These are phyloP conservation scores for Tuber umbilicatum DNA, from an alignment of 495 filamentous ascomycete species.

Conservation along the genomic window DNA sequence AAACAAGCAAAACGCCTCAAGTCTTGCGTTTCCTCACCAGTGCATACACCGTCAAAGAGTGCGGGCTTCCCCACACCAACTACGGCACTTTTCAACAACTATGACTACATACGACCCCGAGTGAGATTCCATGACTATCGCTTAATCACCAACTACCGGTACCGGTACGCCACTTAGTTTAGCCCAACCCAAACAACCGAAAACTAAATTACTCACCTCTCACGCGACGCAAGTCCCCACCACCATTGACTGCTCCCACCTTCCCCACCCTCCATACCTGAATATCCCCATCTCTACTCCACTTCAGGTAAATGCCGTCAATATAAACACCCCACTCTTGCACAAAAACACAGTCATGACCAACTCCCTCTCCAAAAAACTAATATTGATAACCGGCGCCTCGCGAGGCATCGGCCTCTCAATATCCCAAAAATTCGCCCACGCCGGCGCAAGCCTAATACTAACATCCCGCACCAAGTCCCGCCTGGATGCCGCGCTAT, in stretches of 20 bases:
- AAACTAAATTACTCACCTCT: too few species aligned
- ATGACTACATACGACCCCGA: neutral
- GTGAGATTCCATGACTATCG: neutral
- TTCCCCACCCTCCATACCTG: neutral
- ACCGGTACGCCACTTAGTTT: neutral
- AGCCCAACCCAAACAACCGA: neutral
- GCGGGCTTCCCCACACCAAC: too few species aligned
- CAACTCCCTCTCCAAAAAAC: conserved; percentile 45
- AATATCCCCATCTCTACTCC: neutral
- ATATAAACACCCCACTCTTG: neutral
- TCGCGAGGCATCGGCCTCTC: conserved; percentile 60
- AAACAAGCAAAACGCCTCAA: too few species aligned
- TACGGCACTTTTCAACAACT: too few species aligned
- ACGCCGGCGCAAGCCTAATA: conserved; percentile 54
- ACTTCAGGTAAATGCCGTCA: neutral
- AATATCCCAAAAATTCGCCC: conserved; percentile 62
- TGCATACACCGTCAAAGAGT: too few species aligned
- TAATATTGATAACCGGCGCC: conserved; percentile 57
- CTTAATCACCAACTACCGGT: neutral
- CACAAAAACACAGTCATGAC: neutral
- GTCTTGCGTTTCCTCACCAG: too few species aligned
- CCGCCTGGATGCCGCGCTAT: conserved; percentile 45
- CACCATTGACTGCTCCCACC: too few species aligned
- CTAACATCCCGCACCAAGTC: conserved; percentile 50
- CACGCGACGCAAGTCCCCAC: too few species aligned